phyloP scores from a whole-genome alignment of 1,284 basidiomycete genomes.

The Ceratobasidium sp. region DNA sequence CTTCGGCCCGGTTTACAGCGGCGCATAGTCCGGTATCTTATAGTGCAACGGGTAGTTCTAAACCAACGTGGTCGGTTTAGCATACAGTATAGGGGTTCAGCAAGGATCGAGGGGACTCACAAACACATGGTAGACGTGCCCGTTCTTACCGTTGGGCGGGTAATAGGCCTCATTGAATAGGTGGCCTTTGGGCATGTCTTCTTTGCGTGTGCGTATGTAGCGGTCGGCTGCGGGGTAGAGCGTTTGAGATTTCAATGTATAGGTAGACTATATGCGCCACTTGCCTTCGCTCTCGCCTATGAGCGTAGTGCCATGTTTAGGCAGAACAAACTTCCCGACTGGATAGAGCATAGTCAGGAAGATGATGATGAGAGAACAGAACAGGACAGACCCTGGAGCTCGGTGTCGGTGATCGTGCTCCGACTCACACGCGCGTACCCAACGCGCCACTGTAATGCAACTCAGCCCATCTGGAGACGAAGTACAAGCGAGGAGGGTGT shows the following conservation, averaged over 20 bases:
- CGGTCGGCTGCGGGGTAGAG: constrained; percentile 60
- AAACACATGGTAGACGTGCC: constrained; percentile 80
- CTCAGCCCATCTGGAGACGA: constrained; percentile 48
- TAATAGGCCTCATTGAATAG: constrained; percentile 80
- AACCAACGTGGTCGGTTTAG: constrained; percentile 11
- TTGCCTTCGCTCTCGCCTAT: constrained; percentile 56
- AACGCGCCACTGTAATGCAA: constrained; percentile 49
- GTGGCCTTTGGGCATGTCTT: constrained; percentile 67
- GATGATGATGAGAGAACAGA: background rate
- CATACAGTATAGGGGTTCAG: background rate
- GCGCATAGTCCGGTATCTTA: constrained; percentile 61
- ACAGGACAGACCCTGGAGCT: background rate
- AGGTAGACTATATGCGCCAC: background rate
- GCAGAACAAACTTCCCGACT: constrained; percentile 81
- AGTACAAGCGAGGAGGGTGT: constrained; percentile 44
- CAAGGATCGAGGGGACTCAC: constrained; percentile 58
- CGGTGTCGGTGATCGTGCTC: constrained; percentile 73
- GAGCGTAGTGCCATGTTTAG: constrained; percentile 61
- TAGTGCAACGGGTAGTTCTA: constrained; percentile 69
- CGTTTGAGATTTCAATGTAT: background rate
- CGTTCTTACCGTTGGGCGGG: constrained; percentile 66
- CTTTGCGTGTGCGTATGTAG: constrained; percentile 72
- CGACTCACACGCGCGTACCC: constrained; percentile 71
- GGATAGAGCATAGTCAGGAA: constrained; percentile 53
- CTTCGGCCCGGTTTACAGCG: background rate